Evolutionary conservation across 2,329 filamentous ascomycete genomes (phyloP).

Genomic region (Parafenestella ontariensis): DNA sequence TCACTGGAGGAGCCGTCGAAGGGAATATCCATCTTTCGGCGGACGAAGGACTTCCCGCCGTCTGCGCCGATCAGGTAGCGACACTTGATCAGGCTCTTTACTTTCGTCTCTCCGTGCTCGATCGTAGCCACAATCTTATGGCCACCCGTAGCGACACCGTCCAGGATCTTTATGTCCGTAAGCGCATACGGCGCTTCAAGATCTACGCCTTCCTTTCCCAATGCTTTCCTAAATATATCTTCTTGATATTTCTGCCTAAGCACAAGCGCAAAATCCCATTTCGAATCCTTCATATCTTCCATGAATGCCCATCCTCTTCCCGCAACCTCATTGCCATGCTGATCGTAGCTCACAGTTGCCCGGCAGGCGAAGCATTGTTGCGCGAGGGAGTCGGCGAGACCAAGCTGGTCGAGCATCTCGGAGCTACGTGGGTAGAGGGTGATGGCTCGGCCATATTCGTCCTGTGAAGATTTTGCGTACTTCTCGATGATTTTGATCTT

Average conservation of each 20-base stretch:
- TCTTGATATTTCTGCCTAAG: slow-evolving; percentile 64
- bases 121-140: slow-evolving; percentile 41
- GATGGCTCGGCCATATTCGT: slow-evolving; percentile 62
- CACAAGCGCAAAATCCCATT: slow-evolving; percentile 61
- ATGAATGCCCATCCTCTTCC: slow-evolving; percentile 62
- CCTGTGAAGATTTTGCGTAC: slow-evolving; percentile 57
- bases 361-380: slow-evolving; percentile 62
- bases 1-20: slow-evolving; percentile 60
- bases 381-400: slow-evolving; percentile 57
- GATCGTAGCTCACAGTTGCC: slow-evolving; percentile 58
- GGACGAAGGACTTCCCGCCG: slow-evolving; percentile 59
- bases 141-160: slow-evolving; percentile 31
- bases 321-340: slow-evolving; percentile 53
- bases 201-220: slow-evolving; percentile 46
- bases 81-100: slow-evolving; percentile 44
- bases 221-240: slow-evolving; percentile 57
- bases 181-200: slow-evolving; percentile 50
- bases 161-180: slow-evolving; percentile 48
- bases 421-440: slow-evolving; percentile 60
- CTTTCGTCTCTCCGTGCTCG: slow-evolving; percentile 33
- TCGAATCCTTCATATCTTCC: slow-evolving; percentile 60
- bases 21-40: slow-evolving; percentile 54
- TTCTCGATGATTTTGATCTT: slow-evolving; percentile 59
- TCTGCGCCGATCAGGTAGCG: slow-evolving; percentile 62
- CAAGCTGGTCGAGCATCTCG: slow-evolving; percentile 62